These are phyloP conservation scores for Dovyalis caffra DNA, from an alignment of 345 rosid species.

Conservation along the genomic window DNA sequence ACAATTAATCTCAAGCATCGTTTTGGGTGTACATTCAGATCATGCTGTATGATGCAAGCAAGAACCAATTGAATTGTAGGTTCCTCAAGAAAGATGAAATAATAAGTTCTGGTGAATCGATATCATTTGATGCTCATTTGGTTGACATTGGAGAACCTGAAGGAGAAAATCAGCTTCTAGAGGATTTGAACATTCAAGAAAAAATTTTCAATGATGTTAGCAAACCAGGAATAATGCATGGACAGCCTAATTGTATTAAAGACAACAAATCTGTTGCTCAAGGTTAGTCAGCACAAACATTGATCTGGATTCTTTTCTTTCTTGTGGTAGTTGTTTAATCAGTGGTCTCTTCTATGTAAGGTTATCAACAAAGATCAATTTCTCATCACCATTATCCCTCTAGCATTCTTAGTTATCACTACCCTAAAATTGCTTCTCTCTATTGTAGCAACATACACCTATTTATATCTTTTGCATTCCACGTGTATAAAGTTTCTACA, in stretches of 20 bases:
- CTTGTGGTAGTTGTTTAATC: background rate
- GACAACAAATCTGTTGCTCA: constrained; percentile 20
- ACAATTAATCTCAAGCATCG: background rate
- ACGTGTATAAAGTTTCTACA: background rate
- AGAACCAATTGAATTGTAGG: constrained; percentile 36
- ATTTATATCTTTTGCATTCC: background rate
- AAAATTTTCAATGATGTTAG: background rate
- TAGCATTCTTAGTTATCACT: background rate
- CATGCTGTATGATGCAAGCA: constrained; percentile 50
- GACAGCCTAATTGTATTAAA: constrained; percentile 20
- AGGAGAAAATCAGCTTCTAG: constrained; percentile 20
- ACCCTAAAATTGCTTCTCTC: too few relatives aligned
- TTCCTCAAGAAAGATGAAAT: constrained; percentile 52
- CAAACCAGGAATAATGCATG: constrained; percentile 9
- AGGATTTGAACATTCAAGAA: constrained; percentile 19
- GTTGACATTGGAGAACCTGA: constrained; percentile 51
- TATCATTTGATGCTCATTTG: constrained; percentile 42
- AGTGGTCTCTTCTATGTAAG: too few relatives aligned
- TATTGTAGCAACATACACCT: too few relatives aligned
- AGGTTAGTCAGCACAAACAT: constrained; percentile 27
- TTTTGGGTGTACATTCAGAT: constrained; percentile 36
- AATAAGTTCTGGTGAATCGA: constrained; percentile 43
- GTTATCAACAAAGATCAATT: background rate
- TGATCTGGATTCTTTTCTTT: constrained; percentile 2
- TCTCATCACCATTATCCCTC: background rate